A percentile compares a stretch with the other conserved stretches of the same genome.
phyloP scores from a whole-genome alignment of 2,329 filamentous ascomycete species.

The Colletotrichum sp. region DNA sequence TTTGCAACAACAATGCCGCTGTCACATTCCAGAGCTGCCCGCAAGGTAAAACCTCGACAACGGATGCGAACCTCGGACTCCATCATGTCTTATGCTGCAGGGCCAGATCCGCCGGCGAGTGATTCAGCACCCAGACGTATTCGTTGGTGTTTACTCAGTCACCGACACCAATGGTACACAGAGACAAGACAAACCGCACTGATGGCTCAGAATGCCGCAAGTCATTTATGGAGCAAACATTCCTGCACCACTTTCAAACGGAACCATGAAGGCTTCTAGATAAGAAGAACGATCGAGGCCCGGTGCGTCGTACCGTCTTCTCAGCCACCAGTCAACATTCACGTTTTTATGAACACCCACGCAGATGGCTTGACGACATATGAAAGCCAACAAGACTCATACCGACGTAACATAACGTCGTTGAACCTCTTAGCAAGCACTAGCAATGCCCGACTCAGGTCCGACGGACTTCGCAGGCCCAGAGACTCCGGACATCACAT shows the following conservation, averaged over 20 bases:
- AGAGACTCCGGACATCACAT: neutral
- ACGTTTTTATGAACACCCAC: neutral
- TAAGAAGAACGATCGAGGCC: neutral
- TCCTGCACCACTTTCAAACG: neutral
- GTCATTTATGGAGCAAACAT: neutral
- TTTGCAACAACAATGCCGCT: neutral
- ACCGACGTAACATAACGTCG: neutral
- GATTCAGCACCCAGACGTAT: neutral
- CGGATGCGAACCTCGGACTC: neutral
- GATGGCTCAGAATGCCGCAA: neutral
- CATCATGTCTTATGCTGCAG: neutral
- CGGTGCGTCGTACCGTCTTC: neutral
- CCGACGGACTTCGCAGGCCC: neutral
- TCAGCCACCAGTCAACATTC: neutral
- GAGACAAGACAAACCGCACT: neutral
- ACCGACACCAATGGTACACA: neutral
- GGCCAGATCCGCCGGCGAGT: rapidly evolving
- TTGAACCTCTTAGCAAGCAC: neutral
- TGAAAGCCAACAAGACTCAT: neutral
- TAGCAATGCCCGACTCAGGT: neutral
- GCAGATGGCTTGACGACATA: neutral
- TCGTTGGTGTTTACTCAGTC: neutral
- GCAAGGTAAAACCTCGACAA: too few relatives aligned
- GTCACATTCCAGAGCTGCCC: too few relatives aligned
- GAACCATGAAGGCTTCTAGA: neutral